Base-by-base conservation (phyloP, 163 green algal species). In the Scenedesmus sp. region DNA sequence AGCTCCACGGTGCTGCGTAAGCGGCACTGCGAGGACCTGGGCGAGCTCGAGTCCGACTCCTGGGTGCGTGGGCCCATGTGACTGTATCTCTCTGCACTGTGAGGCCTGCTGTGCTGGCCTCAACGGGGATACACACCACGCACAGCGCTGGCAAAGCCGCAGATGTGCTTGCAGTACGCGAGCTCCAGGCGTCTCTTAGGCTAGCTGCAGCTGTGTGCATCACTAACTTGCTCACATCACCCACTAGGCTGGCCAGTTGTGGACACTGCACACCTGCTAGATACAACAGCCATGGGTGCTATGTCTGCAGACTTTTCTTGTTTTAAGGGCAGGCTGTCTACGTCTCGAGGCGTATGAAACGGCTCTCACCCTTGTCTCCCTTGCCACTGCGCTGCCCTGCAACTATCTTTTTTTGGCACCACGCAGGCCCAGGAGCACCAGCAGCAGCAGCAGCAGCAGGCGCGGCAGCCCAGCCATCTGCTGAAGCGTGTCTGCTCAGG, bases 381-480 rank as follows among this genome's bases (percentile, higher is more conserved):
- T 70, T 70, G 66, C 66, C 16, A 34, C 9, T 76, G 16, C 18
- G 6, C 16, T 79, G 46, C 23, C 13, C 23, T 8, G 70, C 4
- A 5, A 18, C 67, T 70, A 18, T 15, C 26, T 16, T 5, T 79
- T 52, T 16, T 23, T 52, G 5, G 5, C 4, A 6, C 70, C 46
- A 6, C 16, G 70, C 70, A 79, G n/a, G 52, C 12, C 16, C 82
- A 66, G 82, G 23, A 82, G 73, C 73, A 82, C 8, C 46, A 46
- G 57, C 82, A 87, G 57, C 56, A 34, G 18, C 20, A 87, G 55
- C 23, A 76, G 83, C 83, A 77, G 23, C 83, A 87, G 56, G n/a
- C 16, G 66, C 66, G 66, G 2, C 66, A 79, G 70, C 23, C 10
- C 10, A 79, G 70, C 70, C 70, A 79, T 6, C 23, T 79, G 20